Conservation (phyloP, 169 alveolate species). For the Eimeria sp. region DNA sequence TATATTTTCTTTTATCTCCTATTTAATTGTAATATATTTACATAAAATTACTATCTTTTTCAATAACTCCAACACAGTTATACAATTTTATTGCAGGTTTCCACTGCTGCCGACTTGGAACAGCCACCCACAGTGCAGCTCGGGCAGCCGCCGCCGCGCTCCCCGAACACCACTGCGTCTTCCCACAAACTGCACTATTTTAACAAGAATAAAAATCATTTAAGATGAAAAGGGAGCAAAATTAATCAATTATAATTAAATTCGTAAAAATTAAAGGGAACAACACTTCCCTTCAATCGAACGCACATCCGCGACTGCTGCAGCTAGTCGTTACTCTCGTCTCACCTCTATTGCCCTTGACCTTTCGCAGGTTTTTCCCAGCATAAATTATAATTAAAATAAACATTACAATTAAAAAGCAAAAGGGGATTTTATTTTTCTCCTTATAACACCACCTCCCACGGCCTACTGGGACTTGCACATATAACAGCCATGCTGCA, state of each 20-base stretch:
- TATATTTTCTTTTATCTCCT: not conserved
- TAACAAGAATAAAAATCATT: not conserved
- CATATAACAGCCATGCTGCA: not conserved
- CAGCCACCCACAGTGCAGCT: not conserved
- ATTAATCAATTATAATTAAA: not conserved
- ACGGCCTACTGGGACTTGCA: not conserved
- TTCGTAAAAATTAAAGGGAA: not conserved
- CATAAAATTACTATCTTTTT: not conserved
- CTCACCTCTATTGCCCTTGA: not conserved
- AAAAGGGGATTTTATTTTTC: not conserved
- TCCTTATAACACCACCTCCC: too few relatives aligned
- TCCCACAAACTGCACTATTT: not conserved
- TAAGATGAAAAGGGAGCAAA: not conserved
- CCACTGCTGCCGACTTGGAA: slow-evolving; percentile 13
- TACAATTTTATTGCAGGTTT: not conserved
- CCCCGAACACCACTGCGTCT: not conserved
- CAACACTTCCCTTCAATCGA: not conserved
- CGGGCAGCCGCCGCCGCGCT: slow-evolving; percentile 15
- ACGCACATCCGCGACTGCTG: not conserved
- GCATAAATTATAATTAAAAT: not conserved
- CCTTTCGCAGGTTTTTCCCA: not conserved
- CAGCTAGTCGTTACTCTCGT: not conserved
- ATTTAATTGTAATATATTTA: too few relatives aligned
- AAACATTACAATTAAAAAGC: too few relatives aligned
- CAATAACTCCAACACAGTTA: too few relatives aligned